phyloP scores from a whole-genome alignment of 192 early-diverging fungal genomes.

The Piromyces sp. region DNA sequence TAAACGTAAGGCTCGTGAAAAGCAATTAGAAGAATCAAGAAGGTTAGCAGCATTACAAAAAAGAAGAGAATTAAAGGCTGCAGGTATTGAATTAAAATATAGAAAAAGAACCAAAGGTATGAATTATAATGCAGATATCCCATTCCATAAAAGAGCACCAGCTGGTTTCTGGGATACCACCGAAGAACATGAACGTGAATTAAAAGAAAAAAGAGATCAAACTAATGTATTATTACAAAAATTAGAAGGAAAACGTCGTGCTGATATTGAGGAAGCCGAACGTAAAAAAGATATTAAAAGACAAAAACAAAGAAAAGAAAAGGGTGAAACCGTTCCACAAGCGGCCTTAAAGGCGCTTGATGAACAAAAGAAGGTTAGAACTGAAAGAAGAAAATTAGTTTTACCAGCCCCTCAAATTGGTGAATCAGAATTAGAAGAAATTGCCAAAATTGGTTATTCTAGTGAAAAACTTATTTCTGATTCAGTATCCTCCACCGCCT shows the following conservation, averaged over 20 bases:
- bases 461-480: constrained; percentile 56
- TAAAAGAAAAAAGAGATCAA: constrained; percentile 32
- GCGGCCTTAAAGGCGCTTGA: constrained; percentile 44
- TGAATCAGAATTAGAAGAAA: constrained; percentile 75
- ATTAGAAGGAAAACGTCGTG: constrained; percentile 68
- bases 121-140: constrained; percentile 94
- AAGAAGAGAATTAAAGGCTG: constrained; percentile 85
- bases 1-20: constrained; percentile 94
- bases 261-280: constrained; percentile 67
- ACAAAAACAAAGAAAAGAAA: constrained; percentile 32
- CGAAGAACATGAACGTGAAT: constrained; percentile 56
- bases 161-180: constrained; percentile 85
- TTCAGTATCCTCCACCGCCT: constrained; percentile 9
- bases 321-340: not conserved
- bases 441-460: constrained; percentile 74
- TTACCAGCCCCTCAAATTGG: constrained; percentile 83
- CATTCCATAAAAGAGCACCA: constrained; percentile 73
- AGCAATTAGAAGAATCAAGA: constrained; percentile 89
- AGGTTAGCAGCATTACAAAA: constrained; percentile 82
- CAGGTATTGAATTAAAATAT: constrained; percentile 63
- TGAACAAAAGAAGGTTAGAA: constrained; percentile 33
- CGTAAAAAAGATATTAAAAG: constrained; percentile 60
- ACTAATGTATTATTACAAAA: constrained; percentile 57
- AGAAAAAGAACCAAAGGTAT: constrained; percentile 59
- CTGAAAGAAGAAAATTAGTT: constrained; percentile 47